phyloP scores from a whole-genome alignment of 202 grass and related monocot genomes.

The Panicum hallii region DNA sequence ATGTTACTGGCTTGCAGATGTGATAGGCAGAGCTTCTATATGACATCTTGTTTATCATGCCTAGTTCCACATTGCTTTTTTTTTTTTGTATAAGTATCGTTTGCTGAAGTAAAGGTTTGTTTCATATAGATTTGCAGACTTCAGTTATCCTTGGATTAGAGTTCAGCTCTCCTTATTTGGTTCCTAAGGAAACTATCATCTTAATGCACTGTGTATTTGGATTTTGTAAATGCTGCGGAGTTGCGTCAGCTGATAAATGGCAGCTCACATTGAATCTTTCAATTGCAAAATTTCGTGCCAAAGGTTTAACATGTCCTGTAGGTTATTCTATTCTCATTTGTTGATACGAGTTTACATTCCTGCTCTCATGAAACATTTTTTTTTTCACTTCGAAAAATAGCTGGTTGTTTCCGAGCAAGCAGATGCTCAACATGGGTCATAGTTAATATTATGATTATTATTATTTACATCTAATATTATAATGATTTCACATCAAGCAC shows the following conservation, averaged over 20 bases:
- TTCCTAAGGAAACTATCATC: background rate
- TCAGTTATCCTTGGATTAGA: background rate
- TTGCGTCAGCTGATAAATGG: conserved; percentile 15
- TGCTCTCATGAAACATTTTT: background rate
- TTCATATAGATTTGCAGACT: background rate
- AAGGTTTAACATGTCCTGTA: background rate
- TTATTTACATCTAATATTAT: background rate
- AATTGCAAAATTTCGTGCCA: background rate
- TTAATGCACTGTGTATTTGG: conserved; percentile 19
- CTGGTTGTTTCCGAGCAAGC: background rate
- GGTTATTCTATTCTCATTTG: background rate
- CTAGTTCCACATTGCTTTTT: background rate
- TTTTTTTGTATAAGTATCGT: background rate
- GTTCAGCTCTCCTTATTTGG: background rate
- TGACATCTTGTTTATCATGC: background rate
- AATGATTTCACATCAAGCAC: background rate
- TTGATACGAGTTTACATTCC: background rate
- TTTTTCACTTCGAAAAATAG: background rate
- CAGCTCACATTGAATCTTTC: background rate
- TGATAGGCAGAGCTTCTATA: background rate
- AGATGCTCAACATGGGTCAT: background rate
- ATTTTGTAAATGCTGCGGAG: background rate
- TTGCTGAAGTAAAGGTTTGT: background rate
- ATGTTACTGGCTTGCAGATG: background rate
- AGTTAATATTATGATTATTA: background rate